These are phyloP conservation scores for Pichia membranifaciens DNA, from an alignment of 805 yeast species.

Conservation along the genomic window DNA sequence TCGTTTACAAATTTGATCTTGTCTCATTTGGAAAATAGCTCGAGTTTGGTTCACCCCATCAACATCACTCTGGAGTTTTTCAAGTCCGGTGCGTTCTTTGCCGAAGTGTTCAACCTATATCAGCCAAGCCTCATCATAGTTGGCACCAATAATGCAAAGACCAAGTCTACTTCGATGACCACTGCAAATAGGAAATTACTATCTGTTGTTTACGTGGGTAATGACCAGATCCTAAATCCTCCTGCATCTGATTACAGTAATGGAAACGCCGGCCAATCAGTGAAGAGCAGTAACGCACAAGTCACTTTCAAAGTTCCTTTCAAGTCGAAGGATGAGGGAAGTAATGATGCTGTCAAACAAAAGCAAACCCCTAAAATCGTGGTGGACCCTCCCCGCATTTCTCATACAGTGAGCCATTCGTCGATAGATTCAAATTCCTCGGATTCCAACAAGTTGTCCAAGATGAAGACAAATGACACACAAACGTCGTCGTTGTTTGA, in stretches of 20 bases:
- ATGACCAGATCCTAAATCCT: constrained; percentile 7
- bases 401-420: background rate
- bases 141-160: constrained; percentile 25
- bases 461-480: constrained; percentile 27
- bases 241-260: background rate
- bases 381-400: background rate
- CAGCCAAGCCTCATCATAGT: constrained; percentile 52
- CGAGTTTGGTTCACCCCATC: constrained; percentile 33
- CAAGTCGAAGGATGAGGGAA: constrained; percentile 8
- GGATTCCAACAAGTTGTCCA: constrained; percentile 19
- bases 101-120: constrained; percentile 51
- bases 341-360: too few relatives aligned
- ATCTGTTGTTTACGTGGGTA: constrained; percentile 25
- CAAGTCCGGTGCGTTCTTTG: constrained; percentile 41
- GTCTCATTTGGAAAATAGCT: constrained; percentile 12
- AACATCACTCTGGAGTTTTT: constrained; percentile 55
- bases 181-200: constrained; percentile 21
- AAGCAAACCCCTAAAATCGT: constrained; percentile 1
- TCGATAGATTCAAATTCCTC: background rate
- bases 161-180: constrained; percentile 26
- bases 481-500: constrained; percentile 18
- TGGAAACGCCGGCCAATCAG: background rate
- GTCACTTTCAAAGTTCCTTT: constrained; percentile 20
- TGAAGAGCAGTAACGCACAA: constrained; percentile 10
- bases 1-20: constrained; percentile 39